These are phyloP conservation scores for Ophiostoma pallidulum DNA, from an alignment of 2,329 filamentous ascomycete species.

Conservation along the genomic window DNA sequence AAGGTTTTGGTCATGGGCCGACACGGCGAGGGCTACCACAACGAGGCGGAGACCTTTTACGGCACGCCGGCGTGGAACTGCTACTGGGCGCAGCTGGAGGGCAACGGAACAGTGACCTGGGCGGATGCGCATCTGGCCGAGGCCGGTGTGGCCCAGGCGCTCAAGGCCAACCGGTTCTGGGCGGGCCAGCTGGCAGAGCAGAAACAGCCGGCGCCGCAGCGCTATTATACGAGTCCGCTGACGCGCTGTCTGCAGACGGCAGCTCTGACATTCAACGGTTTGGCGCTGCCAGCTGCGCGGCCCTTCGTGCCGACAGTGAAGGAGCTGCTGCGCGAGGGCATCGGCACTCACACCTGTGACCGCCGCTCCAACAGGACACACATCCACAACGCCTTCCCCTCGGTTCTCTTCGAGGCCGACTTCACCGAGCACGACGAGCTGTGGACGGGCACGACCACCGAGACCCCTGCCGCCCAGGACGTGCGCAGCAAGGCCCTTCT, in stretches of 20 bases:
- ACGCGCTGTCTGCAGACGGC: conserved; percentile 55
- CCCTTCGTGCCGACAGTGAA: conserved; percentile 53
- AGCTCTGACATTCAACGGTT: conserved; percentile 47
- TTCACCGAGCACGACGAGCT: conserved; percentile 47
- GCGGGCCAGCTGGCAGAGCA: conserved; percentile 39
- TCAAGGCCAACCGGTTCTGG: conserved; percentile 52
- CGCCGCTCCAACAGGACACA: conserved; percentile 44
- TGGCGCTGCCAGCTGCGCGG: conserved; percentile 39
- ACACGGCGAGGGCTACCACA: conserved; percentile 60
- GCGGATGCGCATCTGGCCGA: conserved; percentile 53
- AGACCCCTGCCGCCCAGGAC: conserved; percentile 39
- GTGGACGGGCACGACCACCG: conserved; percentile 33
- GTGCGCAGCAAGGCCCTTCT: conserved; percentile 39
- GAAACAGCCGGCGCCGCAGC: conserved; percentile 50
- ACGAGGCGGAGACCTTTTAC: conserved; percentile 54
- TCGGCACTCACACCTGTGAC: conserved; percentile 62
- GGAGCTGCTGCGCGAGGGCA: conserved; percentile 55
- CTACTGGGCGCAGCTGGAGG: conserved; percentile 56
- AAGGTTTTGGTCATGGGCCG: conserved; percentile 60
- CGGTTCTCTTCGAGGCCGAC: conserved; percentile 47
- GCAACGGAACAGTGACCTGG: conserved; percentile 55
- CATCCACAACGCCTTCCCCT: conserved; percentile 43
- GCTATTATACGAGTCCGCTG: conserved; percentile 57
- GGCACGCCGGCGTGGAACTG: conserved; percentile 61
- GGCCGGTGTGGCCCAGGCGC: conserved; percentile 47